Evolutionary conservation across 148 eudicot species (phyloP).

Genomic region (Rhododendron ferrugineum): DNA sequence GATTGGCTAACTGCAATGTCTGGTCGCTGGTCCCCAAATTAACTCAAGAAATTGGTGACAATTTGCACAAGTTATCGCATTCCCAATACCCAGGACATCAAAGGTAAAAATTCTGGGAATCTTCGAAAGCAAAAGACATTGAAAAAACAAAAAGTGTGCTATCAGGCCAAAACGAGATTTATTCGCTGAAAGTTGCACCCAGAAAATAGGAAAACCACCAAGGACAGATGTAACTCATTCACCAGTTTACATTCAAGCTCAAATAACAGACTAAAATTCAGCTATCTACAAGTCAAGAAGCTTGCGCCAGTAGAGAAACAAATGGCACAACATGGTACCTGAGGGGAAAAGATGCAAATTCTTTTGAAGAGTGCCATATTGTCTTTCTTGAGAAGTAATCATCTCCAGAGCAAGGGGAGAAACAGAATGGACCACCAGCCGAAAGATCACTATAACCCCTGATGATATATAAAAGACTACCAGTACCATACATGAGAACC

Average conservation of each 20-base stretch:
- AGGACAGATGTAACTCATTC: neutral
- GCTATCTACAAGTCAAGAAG: neutral
- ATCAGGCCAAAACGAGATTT: neutral
- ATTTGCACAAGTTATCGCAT: neutral
- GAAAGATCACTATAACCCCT: neutral
- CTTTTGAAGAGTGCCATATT: neutral
- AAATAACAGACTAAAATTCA: neutral
- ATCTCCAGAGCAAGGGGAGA: neutral
- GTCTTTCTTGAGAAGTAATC: neutral
- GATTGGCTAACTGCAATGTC: neutral
- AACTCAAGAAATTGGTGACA: neutral
- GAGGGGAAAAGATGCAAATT: neutral
- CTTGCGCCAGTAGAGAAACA: neutral
- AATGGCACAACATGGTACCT: neutral
- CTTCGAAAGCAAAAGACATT: neutral
- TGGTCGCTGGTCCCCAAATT: neutral
- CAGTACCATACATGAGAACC: neutral
- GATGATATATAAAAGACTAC: neutral
- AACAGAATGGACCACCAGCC: neutral
- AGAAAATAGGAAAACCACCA: neutral
- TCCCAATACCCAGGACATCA: neutral
- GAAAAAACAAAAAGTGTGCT: neutral
- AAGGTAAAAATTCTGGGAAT: neutral
- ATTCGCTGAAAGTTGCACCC: neutral
- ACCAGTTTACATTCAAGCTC: neutral